These are phyloP conservation scores for Perkinsus marinus DNA, from an alignment of 169 alveolate species.

Conservation along the genomic window DNA sequence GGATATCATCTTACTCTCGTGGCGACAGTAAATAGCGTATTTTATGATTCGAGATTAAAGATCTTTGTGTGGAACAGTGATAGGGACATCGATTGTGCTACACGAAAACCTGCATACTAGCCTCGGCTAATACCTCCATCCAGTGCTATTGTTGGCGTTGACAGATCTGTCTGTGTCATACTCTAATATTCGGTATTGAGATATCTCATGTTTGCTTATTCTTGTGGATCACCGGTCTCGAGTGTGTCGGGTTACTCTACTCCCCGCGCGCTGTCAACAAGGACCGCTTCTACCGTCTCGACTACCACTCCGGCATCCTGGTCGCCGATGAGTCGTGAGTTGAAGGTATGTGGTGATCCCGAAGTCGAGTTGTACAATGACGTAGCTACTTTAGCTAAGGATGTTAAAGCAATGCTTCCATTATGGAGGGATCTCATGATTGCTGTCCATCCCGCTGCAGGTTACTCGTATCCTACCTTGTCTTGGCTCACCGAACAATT, in stretches of 20 bases:
- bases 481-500: neutral
- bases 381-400: neutral
- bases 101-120: neutral
- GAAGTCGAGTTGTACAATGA: neutral
- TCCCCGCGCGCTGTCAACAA: neutral
- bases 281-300: neutral
- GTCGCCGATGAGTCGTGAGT: neutral
- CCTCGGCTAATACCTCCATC: neutral
- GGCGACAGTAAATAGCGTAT: no score
- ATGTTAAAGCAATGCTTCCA: neutral
- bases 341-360: neutral
- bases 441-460: neutral
- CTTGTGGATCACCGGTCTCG: neutral
- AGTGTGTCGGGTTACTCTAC: neutral
- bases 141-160: neutral
- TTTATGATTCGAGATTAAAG: no score
- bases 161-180: neutral
- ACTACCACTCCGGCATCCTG: neutral
- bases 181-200: neutral
- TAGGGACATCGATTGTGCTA: neutral
- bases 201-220: neutral
- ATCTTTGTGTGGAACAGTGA: neutral
- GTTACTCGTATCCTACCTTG: neutral
- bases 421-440: neutral
- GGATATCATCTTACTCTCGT: neutral